Evolutionary conservation across 2,329 filamentous ascomycete species (phyloP).

Genomic region (Trichoderma koningii): DNA sequence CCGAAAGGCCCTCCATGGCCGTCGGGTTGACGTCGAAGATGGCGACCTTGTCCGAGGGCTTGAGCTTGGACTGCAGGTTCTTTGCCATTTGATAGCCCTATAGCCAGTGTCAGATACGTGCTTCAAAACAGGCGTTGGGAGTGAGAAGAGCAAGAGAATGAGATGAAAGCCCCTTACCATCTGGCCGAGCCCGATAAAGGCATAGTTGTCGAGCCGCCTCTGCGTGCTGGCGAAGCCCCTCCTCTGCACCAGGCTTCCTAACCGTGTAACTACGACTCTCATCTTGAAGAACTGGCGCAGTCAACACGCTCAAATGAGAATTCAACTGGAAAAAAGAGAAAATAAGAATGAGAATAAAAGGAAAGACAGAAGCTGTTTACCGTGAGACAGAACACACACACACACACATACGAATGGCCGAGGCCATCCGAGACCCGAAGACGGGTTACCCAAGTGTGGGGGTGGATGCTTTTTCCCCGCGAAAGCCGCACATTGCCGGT

Average conservation of each 20-base stretch:
- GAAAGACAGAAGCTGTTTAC: background rate
- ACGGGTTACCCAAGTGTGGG: conserved; percentile 20
- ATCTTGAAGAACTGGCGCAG: conserved; percentile 25
- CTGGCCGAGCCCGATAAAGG: conserved; percentile 62
- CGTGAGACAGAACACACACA: background rate
- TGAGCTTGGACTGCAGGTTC: conserved; percentile 60
- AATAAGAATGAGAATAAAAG: background rate
- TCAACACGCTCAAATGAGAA: too few species aligned
- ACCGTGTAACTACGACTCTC: conserved; percentile 32
- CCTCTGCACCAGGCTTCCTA: conserved; percentile 41
- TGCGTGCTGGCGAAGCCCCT: conserved; percentile 55
- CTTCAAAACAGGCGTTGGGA: background rate
- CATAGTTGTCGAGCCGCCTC: conserved; percentile 54
- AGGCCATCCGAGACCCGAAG: conserved; percentile 3
- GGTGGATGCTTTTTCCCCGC: conserved; percentile 33
- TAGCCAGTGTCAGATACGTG: conserved; percentile 24
- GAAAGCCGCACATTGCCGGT: conserved; percentile 44
- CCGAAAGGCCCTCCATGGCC: conserved; percentile 49
- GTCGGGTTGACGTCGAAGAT: conserved; percentile 60
- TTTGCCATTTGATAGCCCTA: conserved; percentile 65
- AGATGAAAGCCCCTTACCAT: conserved; percentile 50
- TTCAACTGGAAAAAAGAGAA: background rate
- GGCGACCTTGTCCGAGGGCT: conserved; percentile 52
- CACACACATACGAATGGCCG: background rate
- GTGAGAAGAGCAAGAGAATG: too few species aligned